Evolutionary conservation across 345 rosid genomes (phyloP).

Genomic region (Eucalyptus erythrocorys): DNA sequence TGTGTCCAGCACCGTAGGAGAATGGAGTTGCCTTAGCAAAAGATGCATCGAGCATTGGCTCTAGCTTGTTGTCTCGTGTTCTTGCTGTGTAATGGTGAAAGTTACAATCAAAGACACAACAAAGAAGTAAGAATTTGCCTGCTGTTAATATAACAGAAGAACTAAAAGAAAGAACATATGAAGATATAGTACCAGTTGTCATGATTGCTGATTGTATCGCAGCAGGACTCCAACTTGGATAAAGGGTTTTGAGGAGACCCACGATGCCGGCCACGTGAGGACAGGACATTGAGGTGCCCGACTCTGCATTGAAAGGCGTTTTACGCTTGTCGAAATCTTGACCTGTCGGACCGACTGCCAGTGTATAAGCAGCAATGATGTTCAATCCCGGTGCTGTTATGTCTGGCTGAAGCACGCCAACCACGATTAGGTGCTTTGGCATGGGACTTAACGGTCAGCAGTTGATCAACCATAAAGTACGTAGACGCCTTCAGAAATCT

Average conservation of each 20-base stretch:
- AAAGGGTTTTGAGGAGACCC: conserved; percentile 31
- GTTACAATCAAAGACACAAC: background rate
- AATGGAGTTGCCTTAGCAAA: conserved; percentile 34
- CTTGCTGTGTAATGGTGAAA: conserved; percentile 9
- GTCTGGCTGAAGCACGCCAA: conserved; percentile 24
- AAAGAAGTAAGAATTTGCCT: background rate
- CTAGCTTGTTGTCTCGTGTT: background rate
- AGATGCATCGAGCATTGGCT: conserved; percentile 6
- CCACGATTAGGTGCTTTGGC: background rate
- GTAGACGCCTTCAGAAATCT: background rate
- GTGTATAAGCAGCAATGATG: conserved; percentile 26
- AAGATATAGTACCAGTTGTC: conserved; percentile 20
- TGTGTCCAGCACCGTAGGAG: conserved; percentile 37
- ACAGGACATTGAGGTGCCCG: conserved; percentile 52
- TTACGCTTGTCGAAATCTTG: conserved; percentile 8
- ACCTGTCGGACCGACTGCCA: conserved; percentile 2
- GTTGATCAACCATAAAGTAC: background rate
- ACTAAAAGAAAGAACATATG: background rate
- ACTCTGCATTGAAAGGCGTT: conserved; percentile 2
- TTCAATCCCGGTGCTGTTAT: conserved; percentile 45
- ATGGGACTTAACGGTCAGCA: background rate
- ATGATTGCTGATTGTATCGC: conserved; percentile 36
- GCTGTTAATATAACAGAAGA: background rate
- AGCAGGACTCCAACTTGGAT: conserved; percentile 41
- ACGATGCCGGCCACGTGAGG: conserved; percentile 42